Conservation (phyloP, 2,329 filamentous ascomycete species). For the Cercospora sojina region DNA sequence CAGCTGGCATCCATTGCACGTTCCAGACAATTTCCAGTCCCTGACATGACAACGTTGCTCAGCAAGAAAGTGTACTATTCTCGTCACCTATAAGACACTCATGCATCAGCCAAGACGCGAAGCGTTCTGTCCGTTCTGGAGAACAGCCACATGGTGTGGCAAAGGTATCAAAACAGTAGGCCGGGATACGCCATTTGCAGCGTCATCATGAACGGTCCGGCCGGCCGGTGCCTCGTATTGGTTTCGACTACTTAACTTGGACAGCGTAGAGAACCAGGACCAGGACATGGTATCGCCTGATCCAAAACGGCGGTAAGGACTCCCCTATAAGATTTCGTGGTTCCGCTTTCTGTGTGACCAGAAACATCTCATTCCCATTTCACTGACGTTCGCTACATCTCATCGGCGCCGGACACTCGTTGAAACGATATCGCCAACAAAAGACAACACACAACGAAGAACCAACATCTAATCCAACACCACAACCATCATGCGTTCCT, state of each 20-base stretch:
- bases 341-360: neutral
- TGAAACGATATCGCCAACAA: neutral
- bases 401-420: neutral
- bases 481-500: constrained; percentile 22
- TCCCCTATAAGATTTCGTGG: neutral
- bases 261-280: neutral
- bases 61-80: neutral
- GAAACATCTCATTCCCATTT: neutral
- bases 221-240: neutral
- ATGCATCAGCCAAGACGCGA: neutral
- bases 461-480: neutral
- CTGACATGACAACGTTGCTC: neutral
- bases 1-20: too few species aligned
- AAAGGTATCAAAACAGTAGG: constrained; percentile 1
- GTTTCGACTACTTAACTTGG: neutral
- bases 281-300: neutral
- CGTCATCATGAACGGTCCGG: neutral
- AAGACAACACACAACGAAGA: neutral
- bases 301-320: too few species aligned
- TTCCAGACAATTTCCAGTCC: too few species aligned
- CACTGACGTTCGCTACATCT: neutral
- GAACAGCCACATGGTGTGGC: neutral
- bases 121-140: neutral
- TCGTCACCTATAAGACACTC: neutral
- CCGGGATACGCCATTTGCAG: neutral